These are phyloP conservation scores for Trametes versicolor DNA, from an alignment of 1,284 basidiomycete species.

Conservation along the genomic window DNA sequence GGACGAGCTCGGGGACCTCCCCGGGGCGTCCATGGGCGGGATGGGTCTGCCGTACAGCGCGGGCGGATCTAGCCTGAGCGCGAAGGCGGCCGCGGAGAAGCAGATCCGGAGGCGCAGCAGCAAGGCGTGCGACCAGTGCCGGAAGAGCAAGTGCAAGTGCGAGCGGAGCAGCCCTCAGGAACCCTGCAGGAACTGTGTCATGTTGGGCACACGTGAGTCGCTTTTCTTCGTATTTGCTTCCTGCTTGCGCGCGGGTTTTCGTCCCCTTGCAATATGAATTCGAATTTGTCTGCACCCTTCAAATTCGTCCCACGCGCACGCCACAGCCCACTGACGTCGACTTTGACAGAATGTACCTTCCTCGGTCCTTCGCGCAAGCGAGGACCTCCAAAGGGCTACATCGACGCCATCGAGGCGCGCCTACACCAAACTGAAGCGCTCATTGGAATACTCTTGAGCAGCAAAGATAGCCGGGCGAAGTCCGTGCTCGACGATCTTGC, in stretches of 20 bases:
- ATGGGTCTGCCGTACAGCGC: constrained; percentile 37
- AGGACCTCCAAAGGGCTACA: constrained; percentile 89
- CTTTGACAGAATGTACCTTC: constrained; percentile 74
- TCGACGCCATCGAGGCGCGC: constrained; percentile 89
- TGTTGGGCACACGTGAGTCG: constrained; percentile 72
- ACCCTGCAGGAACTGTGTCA: constrained; percentile 76
- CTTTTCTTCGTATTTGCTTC: constrained; percentile 19
- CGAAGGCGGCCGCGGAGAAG: constrained; percentile 52
- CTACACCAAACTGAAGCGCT: constrained; percentile 89
- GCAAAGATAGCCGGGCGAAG: constrained; percentile 71
- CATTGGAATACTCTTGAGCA: constrained; percentile 78
- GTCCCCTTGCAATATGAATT: background rate
- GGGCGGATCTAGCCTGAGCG: constrained; percentile 25
- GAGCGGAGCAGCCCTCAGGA: constrained; percentile 63
- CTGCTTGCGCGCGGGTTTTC: background rate
- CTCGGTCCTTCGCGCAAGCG: constrained; percentile 84
- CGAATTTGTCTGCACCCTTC: background rate
- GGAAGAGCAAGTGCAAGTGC: constrained; percentile 84
- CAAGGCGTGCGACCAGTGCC: constrained; percentile 86
- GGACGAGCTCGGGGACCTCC: constrained; percentile 46
- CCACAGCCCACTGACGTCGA: constrained; percentile 9
- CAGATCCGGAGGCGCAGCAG: constrained; percentile 70
- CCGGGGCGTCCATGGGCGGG: constrained; percentile 34
- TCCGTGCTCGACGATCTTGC: constrained; percentile 66
- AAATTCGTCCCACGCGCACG: background rate